A percentile compares a stretch with the other conserved stretches of the same genome.
Evolutionary conservation across 2,329 filamentous ascomycete species (phyloP).

Genomic region (Calonectria fujianensis): DNA sequence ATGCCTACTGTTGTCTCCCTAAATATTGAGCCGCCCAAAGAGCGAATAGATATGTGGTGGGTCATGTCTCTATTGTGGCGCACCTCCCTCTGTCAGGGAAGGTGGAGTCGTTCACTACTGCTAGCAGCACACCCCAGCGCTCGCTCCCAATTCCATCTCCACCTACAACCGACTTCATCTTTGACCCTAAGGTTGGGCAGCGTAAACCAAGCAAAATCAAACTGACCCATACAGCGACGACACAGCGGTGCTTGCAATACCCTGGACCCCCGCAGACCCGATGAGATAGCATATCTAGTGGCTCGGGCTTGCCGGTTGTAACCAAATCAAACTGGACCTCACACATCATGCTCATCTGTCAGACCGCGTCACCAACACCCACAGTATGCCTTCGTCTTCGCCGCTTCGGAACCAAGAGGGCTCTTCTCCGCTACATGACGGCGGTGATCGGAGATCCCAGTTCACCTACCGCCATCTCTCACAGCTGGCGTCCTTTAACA

Average conservation of each 20-base stretch:
- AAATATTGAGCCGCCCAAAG: slow-evolving; percentile 1
- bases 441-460: slow-evolving; percentile 71
- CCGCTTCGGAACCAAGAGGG: slow-evolving; percentile 38
- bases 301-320: slow-evolving; percentile 8
- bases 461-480: slow-evolving; percentile 91
- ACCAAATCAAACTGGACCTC: slow-evolving; percentile 9
- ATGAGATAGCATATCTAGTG: not conserved
- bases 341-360: slow-evolving; percentile 16
- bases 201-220: not conserved
- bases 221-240: not conserved
- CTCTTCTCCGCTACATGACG: slow-evolving; percentile 55
- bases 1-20: slow-evolving; percentile 1
- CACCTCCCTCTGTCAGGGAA: slow-evolving; percentile 5
- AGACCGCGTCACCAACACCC: slow-evolving; percentile 27
- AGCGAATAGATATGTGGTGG: slow-evolving; percentile 10
- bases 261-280: not conserved
- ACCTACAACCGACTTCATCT: slow-evolving; percentile 19
- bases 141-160: not conserved
- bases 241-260: not conserved
- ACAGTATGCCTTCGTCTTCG: slow-evolving; percentile 52
- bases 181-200: not conserved
- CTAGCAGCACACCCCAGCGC: not conserved
- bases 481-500: slow-evolving; percentile 82
- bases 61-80: slow-evolving; percentile 7
- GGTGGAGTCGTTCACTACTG: not conserved